phyloP scores from a whole-genome alignment of 441 rosid genomes.

The Rhodomyrtus psidioides region DNA sequence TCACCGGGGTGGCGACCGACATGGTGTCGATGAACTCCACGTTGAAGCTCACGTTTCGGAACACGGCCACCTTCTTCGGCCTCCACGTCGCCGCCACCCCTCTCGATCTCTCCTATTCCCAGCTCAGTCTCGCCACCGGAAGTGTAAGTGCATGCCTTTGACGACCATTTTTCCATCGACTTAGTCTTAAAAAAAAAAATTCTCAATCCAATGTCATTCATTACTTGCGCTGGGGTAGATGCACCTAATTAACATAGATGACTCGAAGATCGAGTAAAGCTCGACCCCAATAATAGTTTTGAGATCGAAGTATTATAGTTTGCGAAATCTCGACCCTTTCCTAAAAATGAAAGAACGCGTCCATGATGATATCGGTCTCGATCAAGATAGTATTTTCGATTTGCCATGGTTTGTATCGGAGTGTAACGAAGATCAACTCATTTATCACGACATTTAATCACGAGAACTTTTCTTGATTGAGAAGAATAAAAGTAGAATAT shows the following conservation, averaged over 20 bases:
- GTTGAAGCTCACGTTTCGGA: constrained; percentile 25
- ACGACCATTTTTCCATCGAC: background rate
- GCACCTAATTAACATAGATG: background rate
- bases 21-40: constrained; percentile 40
- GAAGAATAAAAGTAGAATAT: background rate
- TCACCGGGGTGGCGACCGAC: constrained; percentile 29
- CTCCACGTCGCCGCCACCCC: constrained; percentile 37
- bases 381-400: too few relatives aligned
- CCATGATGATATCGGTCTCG: too few relatives aligned
- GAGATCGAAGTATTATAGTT: too few relatives aligned
- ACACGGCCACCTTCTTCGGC: constrained; percentile 37
- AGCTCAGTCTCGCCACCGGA: constrained; percentile 35
- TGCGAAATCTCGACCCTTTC: too few relatives aligned
- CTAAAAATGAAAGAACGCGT: too few relatives aligned
- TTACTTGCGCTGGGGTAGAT: background rate
- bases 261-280: background rate
- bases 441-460: background rate
- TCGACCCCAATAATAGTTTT: too few relatives aligned
- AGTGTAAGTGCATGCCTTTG: constrained; percentile 9
- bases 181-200: background rate
- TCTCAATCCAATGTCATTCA: background rate
- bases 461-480: background rate
- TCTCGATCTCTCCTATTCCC: constrained; percentile 32
- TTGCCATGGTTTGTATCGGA: too few relatives aligned
- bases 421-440: background rate